phyloP scores from a whole-genome alignment of 2,329 filamentous ascomycete species.

The Fusarium luffae region DNA sequence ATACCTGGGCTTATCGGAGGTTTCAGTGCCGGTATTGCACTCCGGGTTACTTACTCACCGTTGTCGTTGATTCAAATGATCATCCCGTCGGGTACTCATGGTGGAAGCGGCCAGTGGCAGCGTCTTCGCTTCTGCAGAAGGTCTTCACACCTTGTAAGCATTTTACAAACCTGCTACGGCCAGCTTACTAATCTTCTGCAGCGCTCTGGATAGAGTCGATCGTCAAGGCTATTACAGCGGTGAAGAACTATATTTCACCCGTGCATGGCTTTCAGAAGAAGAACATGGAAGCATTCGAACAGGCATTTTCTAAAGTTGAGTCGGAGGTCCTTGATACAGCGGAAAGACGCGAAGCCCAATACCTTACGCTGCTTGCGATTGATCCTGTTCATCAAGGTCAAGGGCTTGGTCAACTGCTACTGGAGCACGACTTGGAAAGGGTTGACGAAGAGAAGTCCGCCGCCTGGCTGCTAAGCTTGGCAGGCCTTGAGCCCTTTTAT shows the following conservation, averaged over 20 bases:
- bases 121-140: neutral
- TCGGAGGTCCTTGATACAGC: neutral
- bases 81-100: constrained; percentile 7
- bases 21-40: constrained; percentile 14
- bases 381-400: constrained; percentile 7
- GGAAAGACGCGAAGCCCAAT: neutral
- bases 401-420: constrained; percentile 1
- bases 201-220: neutral
- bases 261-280: neutral
- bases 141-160: neutral
- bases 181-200: neutral
- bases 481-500: constrained; percentile 3
- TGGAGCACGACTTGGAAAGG: constrained; percentile 4
- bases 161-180: fast-evolving
- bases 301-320: neutral
- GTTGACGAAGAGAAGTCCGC: neutral
- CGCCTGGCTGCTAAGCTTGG: constrained; percentile 11
- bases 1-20: neutral
- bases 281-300: neutral
- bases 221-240: neutral
- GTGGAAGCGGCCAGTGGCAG: neutral
- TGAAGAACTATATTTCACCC: neutral
- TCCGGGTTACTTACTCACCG: constrained; percentile 4
- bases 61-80: neutral
- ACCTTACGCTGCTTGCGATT: neutral